Evolutionary conservation across 495 filamentous ascomycete genomes (phyloP), one percentile per base, ranked within the genome.

Genomic region (Umbilicaria muhlenbergii): DNA sequence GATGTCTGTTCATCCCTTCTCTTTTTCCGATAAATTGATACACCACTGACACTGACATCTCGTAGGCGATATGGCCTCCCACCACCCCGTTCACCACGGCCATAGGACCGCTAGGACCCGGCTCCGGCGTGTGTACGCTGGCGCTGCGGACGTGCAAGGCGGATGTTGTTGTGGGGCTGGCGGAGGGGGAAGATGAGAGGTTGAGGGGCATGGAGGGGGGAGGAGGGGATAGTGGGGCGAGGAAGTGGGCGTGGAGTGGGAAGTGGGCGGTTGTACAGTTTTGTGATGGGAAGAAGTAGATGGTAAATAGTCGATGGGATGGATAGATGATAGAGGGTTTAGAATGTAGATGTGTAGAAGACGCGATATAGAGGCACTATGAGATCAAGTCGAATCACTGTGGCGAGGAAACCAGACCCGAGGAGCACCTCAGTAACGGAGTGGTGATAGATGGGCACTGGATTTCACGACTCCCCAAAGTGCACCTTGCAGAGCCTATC

Each of bases 211-310:
- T 58, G 51, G 78, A 84, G 36, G 76, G 69, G 12, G 85, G 80
- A 1, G 80, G 77, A 8, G 80, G 73, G 6, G 76, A 82, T 46
- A 69, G 65, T 11, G 79, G 81, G 13, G 71, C 75, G 15, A 73
- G 91, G 47, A 88, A 89, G 59, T 98, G 91, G 91, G 91, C 87
- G 1, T 96, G 88, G 89, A 84, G 74, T 57, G 91, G 91, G 8
- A 96, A 95, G 63, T 96, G 85, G 85, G 91, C 89, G 3, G 85
- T 96, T 32, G 78, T 91, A 11, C 88, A 86, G 16, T 93, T 94
- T 52, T 92, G 63, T 51, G 76, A 85, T 55, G 81, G 80, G 10
- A 81, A 83, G 59, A 61, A 51, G 21, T 69, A 57, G 36, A 18
- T 48, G 24, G 24, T 24, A 3, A 24, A 6, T 28, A 28, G 24